phyloP scores from a whole-genome alignment of 2,329 filamentous ascomycete species.

The Polytolypa hystricis region DNA sequence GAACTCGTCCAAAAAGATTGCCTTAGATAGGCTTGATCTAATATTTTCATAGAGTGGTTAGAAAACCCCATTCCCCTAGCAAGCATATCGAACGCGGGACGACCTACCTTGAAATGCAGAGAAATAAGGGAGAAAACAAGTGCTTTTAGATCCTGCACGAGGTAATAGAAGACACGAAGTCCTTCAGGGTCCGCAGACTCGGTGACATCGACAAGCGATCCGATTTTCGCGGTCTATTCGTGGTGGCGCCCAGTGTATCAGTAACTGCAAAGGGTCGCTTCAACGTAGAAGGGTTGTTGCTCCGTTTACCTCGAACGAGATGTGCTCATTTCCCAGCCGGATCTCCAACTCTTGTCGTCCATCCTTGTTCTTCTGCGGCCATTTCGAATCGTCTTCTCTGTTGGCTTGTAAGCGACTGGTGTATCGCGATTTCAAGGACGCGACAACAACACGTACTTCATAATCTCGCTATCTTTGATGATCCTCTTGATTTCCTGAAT shows the following conservation, averaged over 20 bases:
- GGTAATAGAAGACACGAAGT: conserved; percentile 93
- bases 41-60: no score
- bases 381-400: conserved; percentile 95
- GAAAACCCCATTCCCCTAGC: background rate
- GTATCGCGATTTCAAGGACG: background rate
- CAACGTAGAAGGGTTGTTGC: background rate
- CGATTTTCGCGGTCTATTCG: conserved; percentile 85
- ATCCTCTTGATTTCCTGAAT: conserved; percentile 94
- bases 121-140: conserved; percentile 93
- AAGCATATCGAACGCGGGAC: conserved; percentile 3
- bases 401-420: conserved; percentile 16
- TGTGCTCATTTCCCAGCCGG: conserved; percentile 83
- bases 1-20: background rate
- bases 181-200: conserved; percentile 95
- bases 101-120: conserved; percentile 78
- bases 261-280: background rate
- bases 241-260: conserved; percentile 4
- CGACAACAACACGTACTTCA: conserved; percentile 56
- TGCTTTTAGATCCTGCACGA: conserved; percentile 94
- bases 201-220: conserved; percentile 89
- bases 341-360: conserved; percentile 95
- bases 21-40: conserved; percentile 43
- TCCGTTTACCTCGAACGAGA: conserved; percentile 76
- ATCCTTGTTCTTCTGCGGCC: conserved; percentile 99
- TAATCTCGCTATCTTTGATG: conserved; percentile 92